Base-by-base conservation (phyloP, 192 early-diverging fungal genomes). In the Coemansia sp. region DNA sequence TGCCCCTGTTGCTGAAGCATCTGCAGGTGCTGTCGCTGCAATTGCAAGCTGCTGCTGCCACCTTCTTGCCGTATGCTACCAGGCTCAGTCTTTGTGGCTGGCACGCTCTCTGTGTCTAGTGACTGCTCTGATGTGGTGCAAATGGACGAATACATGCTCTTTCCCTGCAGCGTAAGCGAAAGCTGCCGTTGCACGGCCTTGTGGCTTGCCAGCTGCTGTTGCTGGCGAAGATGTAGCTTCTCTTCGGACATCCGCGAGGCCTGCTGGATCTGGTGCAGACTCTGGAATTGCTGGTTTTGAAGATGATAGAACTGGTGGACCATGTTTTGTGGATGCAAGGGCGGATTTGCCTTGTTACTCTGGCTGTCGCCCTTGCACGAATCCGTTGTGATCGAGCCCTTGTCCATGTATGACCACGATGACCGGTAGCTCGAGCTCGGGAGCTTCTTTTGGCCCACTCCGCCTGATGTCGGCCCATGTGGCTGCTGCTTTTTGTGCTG, bases 371-470 rank as follows among this genome's bases (percentile, higher is more conserved):
- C 60, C 17, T 54, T 56, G 21, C 46, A 32, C 6, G 60, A 19
- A 3, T 70, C 70, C 0, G 61, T 56, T 5, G 58, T 22, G 3
- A 65, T 52, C 0, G 76, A 80, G 33, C 72, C 70, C 15, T 66
- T 67, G 29, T 80, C 76, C 6, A 63, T 40, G 37, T 73, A 60
- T 4, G 76, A 73, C 76, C 76, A 80, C 1, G 76, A 80, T 0
- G 70, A 69, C 24, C 76, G 66, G 37, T 57, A 44, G 18, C 56
- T 67, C 14, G 35, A 64, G 43, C 32, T 43, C 21, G 57, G 18
- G n/a, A 40, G 24, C 19, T 55, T 55, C 40, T 62, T 66, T 8
- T 54, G 63, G 6, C 55, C 53, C 12, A 24, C 38, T 1, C 34
- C 32, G 17, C 38, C 59, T 3, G 54, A 21, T 14, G 24, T 34